Evolutionary conservation across 2,329 filamentous ascomycete genomes (phyloP).

Genomic region (Ilyonectria mors-panacis): DNA sequence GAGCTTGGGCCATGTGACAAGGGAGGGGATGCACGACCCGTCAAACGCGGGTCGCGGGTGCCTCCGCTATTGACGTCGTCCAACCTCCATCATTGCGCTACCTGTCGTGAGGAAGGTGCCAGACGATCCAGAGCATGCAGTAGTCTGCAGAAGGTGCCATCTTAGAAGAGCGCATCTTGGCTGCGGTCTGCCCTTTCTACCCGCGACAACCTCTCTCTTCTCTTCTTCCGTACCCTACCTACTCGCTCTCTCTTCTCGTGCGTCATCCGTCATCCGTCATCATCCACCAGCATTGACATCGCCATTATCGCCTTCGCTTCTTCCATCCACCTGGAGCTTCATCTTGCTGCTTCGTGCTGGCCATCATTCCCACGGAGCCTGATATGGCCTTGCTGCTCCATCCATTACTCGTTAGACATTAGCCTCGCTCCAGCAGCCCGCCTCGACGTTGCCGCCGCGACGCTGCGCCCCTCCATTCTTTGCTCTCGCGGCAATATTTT

Average conservation of each 20-base stretch:
- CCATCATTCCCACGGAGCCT: not conserved
- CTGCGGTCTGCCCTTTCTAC: constrained; percentile 16
- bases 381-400: constrained; percentile 21
- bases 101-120: constrained; percentile 13
- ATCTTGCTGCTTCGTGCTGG: not conserved
- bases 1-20: constrained; percentile 47
- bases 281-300: constrained; percentile 25
- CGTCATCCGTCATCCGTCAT: constrained; percentile 26
- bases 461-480: constrained; percentile 17
- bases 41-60: constrained; percentile 21
- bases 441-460: not conserved
- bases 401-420: constrained; percentile 23
- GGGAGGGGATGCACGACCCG: constrained; percentile 29
- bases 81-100: constrained; percentile 25
- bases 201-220: constrained; percentile 4
- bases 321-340: constrained; percentile 13
- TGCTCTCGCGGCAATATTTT: constrained; percentile 2
- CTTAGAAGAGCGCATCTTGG: constrained; percentile 13
- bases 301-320: constrained; percentile 1
- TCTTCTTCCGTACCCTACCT: constrained; percentile 17
- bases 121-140: constrained; percentile 12
- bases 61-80: constrained; percentile 32
- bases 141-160: constrained; percentile 16
- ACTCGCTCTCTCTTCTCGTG: constrained; percentile 23
- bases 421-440: constrained; percentile 14